Evolutionary conservation across 225 moss, liverwort and hornwort species (phyloP).

Genomic region (Climacium dendroides): DNA sequence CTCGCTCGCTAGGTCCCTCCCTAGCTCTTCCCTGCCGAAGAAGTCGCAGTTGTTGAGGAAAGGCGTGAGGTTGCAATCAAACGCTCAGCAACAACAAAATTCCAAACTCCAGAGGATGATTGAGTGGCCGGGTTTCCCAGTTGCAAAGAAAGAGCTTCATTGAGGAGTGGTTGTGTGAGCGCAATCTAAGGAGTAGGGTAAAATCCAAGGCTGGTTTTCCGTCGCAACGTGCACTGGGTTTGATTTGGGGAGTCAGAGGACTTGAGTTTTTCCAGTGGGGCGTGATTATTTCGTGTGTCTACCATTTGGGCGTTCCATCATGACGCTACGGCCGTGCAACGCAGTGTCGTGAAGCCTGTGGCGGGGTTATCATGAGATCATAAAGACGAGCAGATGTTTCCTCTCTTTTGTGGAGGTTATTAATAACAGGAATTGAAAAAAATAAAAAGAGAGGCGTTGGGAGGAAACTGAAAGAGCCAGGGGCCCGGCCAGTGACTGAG

Average conservation of each 20-base stretch:
- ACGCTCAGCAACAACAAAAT: neutral
- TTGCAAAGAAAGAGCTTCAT: neutral
- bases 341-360: neutral
- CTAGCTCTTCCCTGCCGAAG: neutral
- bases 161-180: neutral
- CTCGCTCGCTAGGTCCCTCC: neutral
- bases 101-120: neutral
- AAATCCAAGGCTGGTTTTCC: neutral
- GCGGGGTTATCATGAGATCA: neutral
- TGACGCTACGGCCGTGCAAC: conserved; percentile 1
- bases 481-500: no score
- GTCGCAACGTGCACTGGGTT: conserved; percentile 7
- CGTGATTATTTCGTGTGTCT: neutral
- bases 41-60: neutral
- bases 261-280: neutral
- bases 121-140: neutral
- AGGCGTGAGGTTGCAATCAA: neutral
- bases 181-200: conserved; percentile 13
- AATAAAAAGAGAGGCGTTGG: neutral
- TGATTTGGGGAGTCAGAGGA: neutral
- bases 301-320: conserved; percentile 8
- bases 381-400: neutral
- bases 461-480: no score
- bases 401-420: neutral
- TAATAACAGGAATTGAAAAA: neutral